phyloP scores from a whole-genome alignment of 257 asterid genomes.

The Galeopsis tetrahit region DNA sequence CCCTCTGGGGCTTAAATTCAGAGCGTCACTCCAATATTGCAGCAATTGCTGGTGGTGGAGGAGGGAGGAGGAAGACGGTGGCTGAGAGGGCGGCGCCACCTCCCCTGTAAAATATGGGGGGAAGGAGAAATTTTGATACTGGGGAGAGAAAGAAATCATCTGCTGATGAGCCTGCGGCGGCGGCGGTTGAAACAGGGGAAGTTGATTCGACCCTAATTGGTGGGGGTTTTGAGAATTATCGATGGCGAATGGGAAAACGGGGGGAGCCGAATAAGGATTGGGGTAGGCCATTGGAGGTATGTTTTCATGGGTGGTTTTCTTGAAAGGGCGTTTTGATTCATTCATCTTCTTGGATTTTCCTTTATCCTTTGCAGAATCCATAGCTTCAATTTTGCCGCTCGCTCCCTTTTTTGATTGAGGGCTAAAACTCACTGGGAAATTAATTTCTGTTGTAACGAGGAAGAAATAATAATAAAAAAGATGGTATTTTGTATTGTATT shows the following conservation, averaged over 20 bases:
- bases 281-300: constrained; percentile 31
- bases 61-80: constrained; percentile 6
- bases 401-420: constrained; percentile 40
- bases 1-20: constrained; percentile 80
- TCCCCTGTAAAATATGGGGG: constrained; percentile 76
- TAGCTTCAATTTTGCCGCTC: constrained; percentile 51
- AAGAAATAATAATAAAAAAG: too few relatives aligned
- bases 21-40: constrained; percentile 75
- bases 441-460: background rate
- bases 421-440: constrained; percentile 32
- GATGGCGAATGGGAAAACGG: constrained; percentile 66
- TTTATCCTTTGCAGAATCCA: constrained; percentile 49
- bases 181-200: constrained; percentile 50
- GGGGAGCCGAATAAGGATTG: constrained; percentile 45
- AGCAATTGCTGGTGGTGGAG: constrained; percentile 63
- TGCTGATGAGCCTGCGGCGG: constrained; percentile 55
- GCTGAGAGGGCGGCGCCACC: background rate
- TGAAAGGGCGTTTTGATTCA: constrained; percentile 57
- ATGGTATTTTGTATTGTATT: too few relatives aligned
- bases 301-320: constrained; percentile 50
- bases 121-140: constrained; percentile 41
- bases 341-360: constrained; percentile 57
- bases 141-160: constrained; percentile 81
- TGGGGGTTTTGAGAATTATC: constrained; percentile 42
- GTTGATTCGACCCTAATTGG: constrained; percentile 27